Conservation (phyloP, 2,329 filamentous ascomycete species). For the Fusarium oxysporum region DNA sequence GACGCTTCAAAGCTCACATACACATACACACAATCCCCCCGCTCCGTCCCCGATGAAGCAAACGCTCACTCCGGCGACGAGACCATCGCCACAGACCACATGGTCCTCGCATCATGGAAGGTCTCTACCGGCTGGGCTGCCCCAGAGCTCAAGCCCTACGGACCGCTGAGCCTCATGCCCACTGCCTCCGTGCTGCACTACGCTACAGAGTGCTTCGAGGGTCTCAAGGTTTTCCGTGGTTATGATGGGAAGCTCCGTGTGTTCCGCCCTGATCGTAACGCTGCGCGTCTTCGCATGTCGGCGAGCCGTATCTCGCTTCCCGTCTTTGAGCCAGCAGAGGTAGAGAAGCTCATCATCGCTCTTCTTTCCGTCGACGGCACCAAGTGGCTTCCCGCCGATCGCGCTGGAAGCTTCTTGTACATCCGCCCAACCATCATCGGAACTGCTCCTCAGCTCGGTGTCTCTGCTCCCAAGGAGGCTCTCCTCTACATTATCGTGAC, state of each 20-base stretch:
- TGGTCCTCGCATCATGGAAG: constrained; percentile 81
- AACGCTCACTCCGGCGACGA: constrained; percentile 59
- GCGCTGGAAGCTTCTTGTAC: constrained; percentile 81
- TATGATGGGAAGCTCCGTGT: constrained; percentile 78
- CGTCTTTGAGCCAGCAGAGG: constrained; percentile 74
- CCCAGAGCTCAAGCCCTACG: constrained; percentile 81
- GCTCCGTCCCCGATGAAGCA: constrained; percentile 64
- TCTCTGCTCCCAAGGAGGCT: constrained; percentile 83
- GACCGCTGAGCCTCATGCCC: constrained; percentile 81
- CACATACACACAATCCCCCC: constrained; percentile 62
- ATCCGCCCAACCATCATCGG: constrained; percentile 89
- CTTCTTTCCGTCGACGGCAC: constrained; percentile 79
- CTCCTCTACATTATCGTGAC: constrained; percentile 84
- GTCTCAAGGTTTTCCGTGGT: constrained; percentile 83
- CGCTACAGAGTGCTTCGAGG: constrained; percentile 92
- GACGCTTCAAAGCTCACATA: constrained; percentile 72
- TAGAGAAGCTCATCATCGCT: constrained; percentile 78
- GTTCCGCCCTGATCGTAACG: constrained; percentile 82
- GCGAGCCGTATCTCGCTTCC: constrained; percentile 78
- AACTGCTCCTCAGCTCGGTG: constrained; percentile 82
- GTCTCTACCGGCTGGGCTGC: constrained; percentile 74
- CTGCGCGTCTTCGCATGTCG: constrained; percentile 71
- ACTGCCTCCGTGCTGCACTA: constrained; percentile 88
- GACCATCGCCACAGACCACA: constrained; percentile 84
- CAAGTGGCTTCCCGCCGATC: constrained; percentile 81